Conservation (phyloP, 2,329 filamentous ascomycete species). For the Pseudogymnoascus sp. region DNA sequence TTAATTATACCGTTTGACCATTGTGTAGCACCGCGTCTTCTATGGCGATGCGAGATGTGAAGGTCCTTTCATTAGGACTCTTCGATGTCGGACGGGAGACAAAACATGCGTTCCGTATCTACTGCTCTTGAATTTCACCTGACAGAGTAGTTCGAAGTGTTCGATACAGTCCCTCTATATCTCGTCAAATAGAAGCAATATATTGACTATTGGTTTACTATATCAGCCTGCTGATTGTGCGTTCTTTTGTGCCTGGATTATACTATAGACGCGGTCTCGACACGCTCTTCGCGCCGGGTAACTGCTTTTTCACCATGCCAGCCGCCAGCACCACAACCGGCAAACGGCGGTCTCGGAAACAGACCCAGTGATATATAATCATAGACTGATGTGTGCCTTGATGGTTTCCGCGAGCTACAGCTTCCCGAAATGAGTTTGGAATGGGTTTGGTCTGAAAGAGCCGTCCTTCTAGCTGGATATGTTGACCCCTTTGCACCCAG, state of each 20-base stretch:
- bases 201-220: not conserved
- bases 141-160: conserved; percentile 12
- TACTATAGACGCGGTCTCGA: not conserved
- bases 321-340: conserved; percentile 15
- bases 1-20: conserved; percentile 32
- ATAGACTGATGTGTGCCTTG: not conserved
- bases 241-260: not conserved
- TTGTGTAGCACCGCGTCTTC: conserved; percentile 28
- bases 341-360: not conserved
- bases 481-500: not conserved
- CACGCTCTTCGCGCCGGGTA: conserved; percentile 8
- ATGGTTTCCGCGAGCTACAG: not conserved
- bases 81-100: conserved; percentile 54
- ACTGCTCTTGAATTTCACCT: conserved; percentile 62
- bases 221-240: too few species aligned
- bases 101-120: conserved; percentile 68
- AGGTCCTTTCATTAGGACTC: conserved; percentile 47
- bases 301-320: conserved; percentile 15
- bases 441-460: not conserved
- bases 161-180: conserved; percentile 9
- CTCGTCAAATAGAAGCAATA: conserved; percentile 6
- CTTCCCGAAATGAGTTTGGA: not conserved
- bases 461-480: not conserved
- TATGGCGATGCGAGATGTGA: conserved; percentile 31
- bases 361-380: not conserved